phyloP scores from a whole-genome alignment of 202 grass and related monocot genomes.

The Cymbopogon flexuosus region DNA sequence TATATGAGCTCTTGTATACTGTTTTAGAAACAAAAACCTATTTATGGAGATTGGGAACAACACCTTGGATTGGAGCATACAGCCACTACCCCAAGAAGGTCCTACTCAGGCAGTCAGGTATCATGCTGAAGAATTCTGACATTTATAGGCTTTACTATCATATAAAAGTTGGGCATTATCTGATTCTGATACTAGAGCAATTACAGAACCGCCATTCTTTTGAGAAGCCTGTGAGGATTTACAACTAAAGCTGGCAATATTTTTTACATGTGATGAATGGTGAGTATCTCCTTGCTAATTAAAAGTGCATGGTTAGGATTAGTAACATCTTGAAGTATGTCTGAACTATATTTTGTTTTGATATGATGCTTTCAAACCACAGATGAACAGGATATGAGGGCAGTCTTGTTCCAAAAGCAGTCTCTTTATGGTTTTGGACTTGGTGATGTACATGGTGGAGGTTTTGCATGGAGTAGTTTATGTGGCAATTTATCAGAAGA shows the following conservation, averaged over 20 bases:
- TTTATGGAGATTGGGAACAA: constrained; percentile 66
- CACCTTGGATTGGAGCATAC: constrained; percentile 63
- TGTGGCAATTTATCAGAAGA: constrained; percentile 3
- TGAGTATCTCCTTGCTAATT: not conserved
- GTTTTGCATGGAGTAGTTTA: constrained; percentile 18
- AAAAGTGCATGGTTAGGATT: constrained; percentile 3
- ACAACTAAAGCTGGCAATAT: constrained; percentile 41
- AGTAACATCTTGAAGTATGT: constrained; percentile 7
- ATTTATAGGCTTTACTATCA: not conserved
- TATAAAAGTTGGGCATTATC: not conserved
- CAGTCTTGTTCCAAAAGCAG: not conserved
- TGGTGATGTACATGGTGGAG: constrained; percentile 19
- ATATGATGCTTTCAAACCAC: not conserved
- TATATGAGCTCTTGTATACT: not conserved
- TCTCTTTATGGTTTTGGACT: constrained; percentile 29
- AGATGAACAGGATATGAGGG: not conserved
- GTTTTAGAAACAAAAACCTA: constrained; percentile 38
- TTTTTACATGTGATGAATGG: constrained; percentile 5
- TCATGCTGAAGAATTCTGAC: not conserved
- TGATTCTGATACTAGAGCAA: not conserved
- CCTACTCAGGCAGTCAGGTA: constrained; percentile 57
- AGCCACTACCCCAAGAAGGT: constrained; percentile 42
- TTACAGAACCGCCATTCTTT: constrained; percentile 68
- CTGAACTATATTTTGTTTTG: not conserved
- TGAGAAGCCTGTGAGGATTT: constrained; percentile 71